Conservation (phyloP, 257 asterid genomes). For the Solanum rostratum region DNA sequence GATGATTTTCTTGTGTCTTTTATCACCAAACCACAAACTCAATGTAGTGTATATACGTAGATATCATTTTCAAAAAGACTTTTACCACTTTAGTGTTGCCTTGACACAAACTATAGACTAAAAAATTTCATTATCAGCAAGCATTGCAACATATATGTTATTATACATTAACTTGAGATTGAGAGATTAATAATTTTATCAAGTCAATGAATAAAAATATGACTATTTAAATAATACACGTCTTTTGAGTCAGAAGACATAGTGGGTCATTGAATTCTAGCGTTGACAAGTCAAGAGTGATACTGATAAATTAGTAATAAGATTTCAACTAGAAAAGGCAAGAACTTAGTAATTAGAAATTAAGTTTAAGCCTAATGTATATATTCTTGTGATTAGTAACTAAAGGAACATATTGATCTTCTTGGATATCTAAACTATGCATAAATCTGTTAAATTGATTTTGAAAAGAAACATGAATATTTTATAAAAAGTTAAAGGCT, state of each 20-base stretch:
- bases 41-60: neutral
- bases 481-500: no score
- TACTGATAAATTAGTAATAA: neutral
- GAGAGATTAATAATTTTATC: no score
- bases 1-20: neutral
- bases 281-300: neutral
- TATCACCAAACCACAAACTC: neutral
- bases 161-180: no score
- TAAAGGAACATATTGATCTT: neutral
- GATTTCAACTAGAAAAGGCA: no score
- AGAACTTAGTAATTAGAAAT: neutral
- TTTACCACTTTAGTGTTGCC: neutral
- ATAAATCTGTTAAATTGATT: neutral
- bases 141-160: neutral
- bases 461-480: no score
- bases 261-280: neutral
- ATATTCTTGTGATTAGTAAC: neutral
- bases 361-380: neutral
- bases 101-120: neutral
- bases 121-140: neutral
- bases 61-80: neutral
- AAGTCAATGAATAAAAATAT: neutral
- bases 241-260: neutral
- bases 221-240: no score
- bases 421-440: neutral